Base-by-base conservation (phyloP, 2,329 filamentous ascomycete species). In the Didymella pomorum region DNA sequence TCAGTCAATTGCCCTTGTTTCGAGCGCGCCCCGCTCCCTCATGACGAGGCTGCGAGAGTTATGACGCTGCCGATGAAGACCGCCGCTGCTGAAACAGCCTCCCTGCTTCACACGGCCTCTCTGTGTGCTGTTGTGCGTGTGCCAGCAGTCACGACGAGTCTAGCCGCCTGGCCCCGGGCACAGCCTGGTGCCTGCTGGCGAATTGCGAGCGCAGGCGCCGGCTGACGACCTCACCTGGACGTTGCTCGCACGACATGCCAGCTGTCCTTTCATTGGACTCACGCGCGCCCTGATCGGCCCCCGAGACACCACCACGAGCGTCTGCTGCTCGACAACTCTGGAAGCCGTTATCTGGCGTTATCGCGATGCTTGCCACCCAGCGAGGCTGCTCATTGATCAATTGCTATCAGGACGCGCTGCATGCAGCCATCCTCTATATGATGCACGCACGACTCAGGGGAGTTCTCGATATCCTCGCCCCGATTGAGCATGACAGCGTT, bases 401-500 rank as follows among this genome's bases (percentile, higher is more conserved):
- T 53, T 52, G 55, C 48, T 52, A 60, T 60, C 60, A 46, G 37
- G 44, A 28, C 31, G 41, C 54, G 44, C 54, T 52, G 52, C 61
- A 61, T 52, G 29, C 25, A 44, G 37, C 56, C n/a, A 9, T 44
- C 54, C 14, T 47, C 33, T 39, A 20, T 14, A 8, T 12, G 16
- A 28, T 37, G 43, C 50, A 60, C 63, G 66, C 62, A 52, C 61
- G 56, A 57, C 55, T 64, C 67, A 73, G 71, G 70, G 67, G 20
- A 39, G 14, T 62, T 60, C 56, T 59, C 52, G 52, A 56, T 56
- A 51, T 39, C 51, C n/a, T 56, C 59, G 52, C 64, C 69, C 69
- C 65, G 55, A 68, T 65, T 41, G 54, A 65, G 63, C 66, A 64
- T 66, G 64, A 64, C 65, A 70, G 61, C 64, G 71, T 74, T 72